Evolutionary conservation across 1,284 basidiomycete species (phyloP).

Genomic region (Rhodotorula mucilaginosa): DNA sequence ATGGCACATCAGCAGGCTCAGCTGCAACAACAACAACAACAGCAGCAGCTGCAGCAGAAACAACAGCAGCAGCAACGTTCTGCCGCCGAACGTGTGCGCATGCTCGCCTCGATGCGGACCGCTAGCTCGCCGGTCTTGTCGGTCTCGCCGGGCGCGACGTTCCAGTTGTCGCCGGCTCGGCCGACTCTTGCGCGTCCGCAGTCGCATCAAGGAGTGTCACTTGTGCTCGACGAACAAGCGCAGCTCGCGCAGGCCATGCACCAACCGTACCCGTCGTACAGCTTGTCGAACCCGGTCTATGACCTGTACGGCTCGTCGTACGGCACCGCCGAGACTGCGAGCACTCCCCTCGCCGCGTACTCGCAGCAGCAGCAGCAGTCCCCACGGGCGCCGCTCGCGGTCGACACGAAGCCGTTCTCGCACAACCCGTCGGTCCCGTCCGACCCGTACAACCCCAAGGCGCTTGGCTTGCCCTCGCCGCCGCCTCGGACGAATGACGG

Average conservation of each 20-base stretch:
- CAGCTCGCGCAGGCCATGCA: not conserved
- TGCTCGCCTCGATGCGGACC: constrained; percentile 7
- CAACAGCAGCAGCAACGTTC: constrained; percentile 2
- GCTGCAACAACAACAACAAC: not conserved
- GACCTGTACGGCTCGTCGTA: constrained; percentile 24
- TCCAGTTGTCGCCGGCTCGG: not conserved
- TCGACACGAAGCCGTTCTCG: constrained; percentile 1
- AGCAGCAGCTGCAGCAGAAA: not conserved
- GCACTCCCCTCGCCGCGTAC: not conserved
- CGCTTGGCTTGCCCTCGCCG: constrained; percentile 21
- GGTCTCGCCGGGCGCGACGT: not conserved
- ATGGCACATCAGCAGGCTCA: not conserved
- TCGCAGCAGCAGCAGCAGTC: not conserved
- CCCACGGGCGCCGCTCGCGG: not conserved
- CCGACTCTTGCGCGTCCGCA: not conserved
- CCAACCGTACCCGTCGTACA: constrained; percentile 17
- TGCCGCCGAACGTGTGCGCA: not conserved
- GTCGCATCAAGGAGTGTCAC: not conserved
- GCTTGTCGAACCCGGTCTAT: constrained; percentile 17
- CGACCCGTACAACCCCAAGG: constrained; percentile 14
- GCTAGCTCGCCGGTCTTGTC: constrained; percentile 1
- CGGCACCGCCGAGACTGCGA: not conserved
- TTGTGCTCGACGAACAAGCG: not conserved
- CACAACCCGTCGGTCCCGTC: constrained; percentile 19
- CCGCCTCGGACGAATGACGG: constrained; percentile 2